These are phyloP conservation scores for Ophiostoma novo-ulmi DNA, from an alignment of 2,329 filamentous ascomycete genomes.

Conservation along the genomic window DNA sequence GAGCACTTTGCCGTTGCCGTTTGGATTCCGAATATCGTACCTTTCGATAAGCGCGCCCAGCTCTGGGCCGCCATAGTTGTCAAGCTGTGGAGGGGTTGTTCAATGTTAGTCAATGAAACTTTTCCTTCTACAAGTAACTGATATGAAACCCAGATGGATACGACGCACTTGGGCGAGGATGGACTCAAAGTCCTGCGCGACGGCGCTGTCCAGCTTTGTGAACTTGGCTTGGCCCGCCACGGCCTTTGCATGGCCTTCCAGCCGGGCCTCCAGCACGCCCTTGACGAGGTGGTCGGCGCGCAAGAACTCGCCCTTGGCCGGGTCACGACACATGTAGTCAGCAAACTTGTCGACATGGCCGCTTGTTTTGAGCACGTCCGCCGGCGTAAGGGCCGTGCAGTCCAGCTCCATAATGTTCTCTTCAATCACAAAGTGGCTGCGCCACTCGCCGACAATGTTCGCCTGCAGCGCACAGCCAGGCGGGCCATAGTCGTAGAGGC, in stretches of 20 bases:
- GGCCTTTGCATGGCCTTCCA: constrained; percentile 79
- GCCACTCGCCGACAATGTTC: constrained; percentile 83
- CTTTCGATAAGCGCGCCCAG: constrained; percentile 85
- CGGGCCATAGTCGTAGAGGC: constrained; percentile 90
- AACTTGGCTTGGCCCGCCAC: constrained; percentile 43
- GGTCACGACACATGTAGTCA: constrained; percentile 99
- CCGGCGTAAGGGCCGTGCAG: constrained; percentile 87
- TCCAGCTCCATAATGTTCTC: constrained; percentile 95
- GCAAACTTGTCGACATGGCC: constrained; percentile 97
- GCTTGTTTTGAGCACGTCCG: constrained; percentile 88
- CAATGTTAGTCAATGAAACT: too few species aligned
- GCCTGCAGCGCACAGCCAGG: constrained; percentile 80
- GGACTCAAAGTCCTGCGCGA: constrained; percentile 87
- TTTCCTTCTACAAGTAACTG: too few species aligned
- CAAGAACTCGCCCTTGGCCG: constrained; percentile 94
- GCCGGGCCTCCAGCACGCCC: constrained; percentile 77
- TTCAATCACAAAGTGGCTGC: constrained; percentile 87
- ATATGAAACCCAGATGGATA: too few species aligned
- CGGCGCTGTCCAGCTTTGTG: constrained; percentile 78
- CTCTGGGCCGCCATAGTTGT: constrained; percentile 86
- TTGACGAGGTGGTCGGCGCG: constrained; percentile 95
- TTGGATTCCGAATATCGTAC: constrained; percentile 84
- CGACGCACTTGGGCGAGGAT: constrained; percentile 60
- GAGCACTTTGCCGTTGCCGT: constrained; percentile 67
- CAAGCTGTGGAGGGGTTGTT: constrained; percentile 49